These are phyloP conservation scores for Nadsonia starkeyi-henricii DNA, from an alignment of 1,139 yeast genomes.

Conservation along the genomic window DNA sequence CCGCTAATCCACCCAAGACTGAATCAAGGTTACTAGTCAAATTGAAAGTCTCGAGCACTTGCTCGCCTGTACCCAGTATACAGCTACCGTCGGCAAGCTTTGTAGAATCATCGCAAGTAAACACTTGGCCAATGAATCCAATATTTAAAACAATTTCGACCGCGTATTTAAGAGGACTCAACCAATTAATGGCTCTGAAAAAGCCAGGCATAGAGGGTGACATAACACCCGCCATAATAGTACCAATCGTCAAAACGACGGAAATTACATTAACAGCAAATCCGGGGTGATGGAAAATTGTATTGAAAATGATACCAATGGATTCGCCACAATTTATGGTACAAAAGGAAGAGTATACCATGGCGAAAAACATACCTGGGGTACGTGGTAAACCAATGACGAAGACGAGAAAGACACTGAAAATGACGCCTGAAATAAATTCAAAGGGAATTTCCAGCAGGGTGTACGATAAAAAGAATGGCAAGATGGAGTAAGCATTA, in stretches of 20 bases:
- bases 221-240: conserved; percentile 80
- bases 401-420: conserved; percentile 48
- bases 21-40: conserved; percentile 24
- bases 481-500: conserved; percentile 51
- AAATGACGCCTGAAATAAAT: conserved; percentile 42
- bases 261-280: conserved; percentile 64
- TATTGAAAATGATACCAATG: conserved; percentile 63
- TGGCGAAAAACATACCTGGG: conserved; percentile 50
- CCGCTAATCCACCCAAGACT: conserved; percentile 24
- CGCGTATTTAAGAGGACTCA: conserved; percentile 62
- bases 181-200: conserved; percentile 53
- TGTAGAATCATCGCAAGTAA: conserved; percentile 30
- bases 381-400: conserved; percentile 65
- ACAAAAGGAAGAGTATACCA: conserved; percentile 41
- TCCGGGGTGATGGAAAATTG: conserved; percentile 64
- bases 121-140: conserved; percentile 30
- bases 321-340: conserved; percentile 71
- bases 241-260: conserved; percentile 49
- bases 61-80: conserved; percentile 33
- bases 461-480: conserved; percentile 54
- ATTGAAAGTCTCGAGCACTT: conserved; percentile 34
- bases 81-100: conserved; percentile 26
- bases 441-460: conserved; percentile 63
- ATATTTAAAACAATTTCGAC: conserved; percentile 40
- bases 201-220: conserved; percentile 60